Conservation (phyloP, 2,329 filamentous ascomycete genomes). For the Colletotrichum siamense region DNA sequence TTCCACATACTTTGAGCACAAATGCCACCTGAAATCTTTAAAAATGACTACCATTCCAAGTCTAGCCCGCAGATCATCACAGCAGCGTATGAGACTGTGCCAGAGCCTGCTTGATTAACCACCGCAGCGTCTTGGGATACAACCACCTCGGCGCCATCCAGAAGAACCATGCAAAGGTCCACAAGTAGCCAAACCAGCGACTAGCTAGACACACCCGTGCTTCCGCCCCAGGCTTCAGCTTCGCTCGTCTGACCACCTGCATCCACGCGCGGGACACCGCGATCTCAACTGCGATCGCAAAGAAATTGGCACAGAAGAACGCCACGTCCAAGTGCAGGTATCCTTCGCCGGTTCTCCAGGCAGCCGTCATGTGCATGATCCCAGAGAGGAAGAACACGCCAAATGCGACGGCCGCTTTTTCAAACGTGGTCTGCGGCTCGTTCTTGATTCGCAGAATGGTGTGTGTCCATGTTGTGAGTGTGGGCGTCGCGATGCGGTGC, state of each 20-base stretch:
- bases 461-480: background rate
- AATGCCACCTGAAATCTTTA: background rate
- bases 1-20: background rate
- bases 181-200: background rate
- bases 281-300: background rate
- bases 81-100: background rate
- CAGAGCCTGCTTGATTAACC: background rate
- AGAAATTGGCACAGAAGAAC: background rate
- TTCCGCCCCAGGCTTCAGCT: background rate
- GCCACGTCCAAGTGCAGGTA: background rate
- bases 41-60: background rate
- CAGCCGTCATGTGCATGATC: constrained; percentile 46
- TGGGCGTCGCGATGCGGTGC: background rate
- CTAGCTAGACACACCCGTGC: background rate
- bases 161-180: background rate
- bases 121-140: background rate
- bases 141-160: background rate
- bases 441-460: background rate
- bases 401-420: background rate
- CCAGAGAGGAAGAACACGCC: constrained; percentile 36
- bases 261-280: background rate
- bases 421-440: background rate
- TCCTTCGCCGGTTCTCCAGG: background rate
- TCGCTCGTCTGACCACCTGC: background rate
- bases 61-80: background rate